Evolutionary conservation across 495 filamentous ascomycete genomes (phyloP), one percentile per base, ranked within the genome.

Genomic region (Massariosphaeria phaeospora): DNA sequence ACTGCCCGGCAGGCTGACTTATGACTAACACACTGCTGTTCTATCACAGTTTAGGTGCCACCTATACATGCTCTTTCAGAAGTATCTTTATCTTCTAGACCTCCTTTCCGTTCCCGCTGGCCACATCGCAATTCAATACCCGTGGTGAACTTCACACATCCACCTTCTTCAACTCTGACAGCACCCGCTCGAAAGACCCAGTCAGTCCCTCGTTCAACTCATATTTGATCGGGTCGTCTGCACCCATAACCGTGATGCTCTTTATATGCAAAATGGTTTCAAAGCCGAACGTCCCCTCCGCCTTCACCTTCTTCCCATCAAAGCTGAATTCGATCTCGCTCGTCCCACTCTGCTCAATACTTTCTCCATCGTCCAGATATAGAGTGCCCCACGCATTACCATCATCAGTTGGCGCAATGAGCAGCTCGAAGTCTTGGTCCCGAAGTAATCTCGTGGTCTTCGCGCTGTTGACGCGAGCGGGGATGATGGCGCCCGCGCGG

Each of bases 401-500:
- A 40, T 77, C 64, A 12, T 62, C 30, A 18, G 70, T 80, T 0
- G 86, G 76, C 1, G 88, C 81, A 27, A 94, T 71, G 25, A 91
- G 50, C 34, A 94, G 68, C 67, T 84, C 79, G 70, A 91, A 89
- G 46, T 81, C 70, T 58, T 81, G 72, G 49, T 76, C 72, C 23
- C 88, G 77, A 20, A 91, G 66, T 52, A 81, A 82, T 13, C 75
- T 72, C 2, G 86, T 91, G 7, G 88, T 91, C 67, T 81, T 83
- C 13, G 80, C 83, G 44, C 76, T 76, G 30, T 75, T 71, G 10
- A 73, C 67, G 6, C 88, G 77, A 27, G 81, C 63, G 0, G 88
- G 87, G 34, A 90, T 64, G 56, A 94, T 80, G 42, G 73, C 75
- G 13, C 88, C 86, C 7, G 85, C 85, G 25, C 80, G 76, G 60